These are phyloP conservation scores for Eimeria necatrix DNA, from an alignment of 169 alveolate genomes.

Conservation along the genomic window DNA sequence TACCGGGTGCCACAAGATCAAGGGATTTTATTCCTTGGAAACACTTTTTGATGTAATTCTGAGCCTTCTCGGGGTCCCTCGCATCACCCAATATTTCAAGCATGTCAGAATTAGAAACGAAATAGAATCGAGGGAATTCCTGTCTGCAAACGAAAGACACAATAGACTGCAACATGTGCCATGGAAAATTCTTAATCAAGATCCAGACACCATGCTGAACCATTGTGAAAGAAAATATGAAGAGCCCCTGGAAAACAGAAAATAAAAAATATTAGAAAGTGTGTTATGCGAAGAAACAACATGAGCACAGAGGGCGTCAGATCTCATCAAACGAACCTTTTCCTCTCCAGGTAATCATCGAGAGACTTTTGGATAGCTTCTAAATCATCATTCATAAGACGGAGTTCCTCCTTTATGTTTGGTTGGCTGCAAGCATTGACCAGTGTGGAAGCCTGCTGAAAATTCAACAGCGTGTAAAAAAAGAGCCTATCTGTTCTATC, in stretches of 20 bases:
- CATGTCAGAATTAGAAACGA: constrained; percentile 96
- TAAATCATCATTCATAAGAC: constrained; percentile 81
- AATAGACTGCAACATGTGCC: neutral
- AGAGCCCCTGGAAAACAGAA: neutral
- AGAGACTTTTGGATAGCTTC: constrained; percentile 95
- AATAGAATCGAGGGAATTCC: constrained; percentile 97
- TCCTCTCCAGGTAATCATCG: constrained; percentile 95
- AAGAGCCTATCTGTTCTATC: constrained; percentile 79
- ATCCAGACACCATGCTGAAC: too few species aligned
- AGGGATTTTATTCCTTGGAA: constrained; percentile 94
- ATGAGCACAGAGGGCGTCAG: too few species aligned
- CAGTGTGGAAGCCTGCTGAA: constrained; percentile 75
- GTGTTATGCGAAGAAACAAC: neutral
- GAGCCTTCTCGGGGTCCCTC: constrained; percentile 94
- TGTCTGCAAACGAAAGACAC: constrained; percentile 59
- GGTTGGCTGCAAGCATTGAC: constrained; percentile 79
- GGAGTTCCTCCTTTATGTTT: constrained; percentile 61
- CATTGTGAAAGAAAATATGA: neutral
- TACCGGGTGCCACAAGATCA: constrained; percentile 87
- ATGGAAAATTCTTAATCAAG: too few species aligned
- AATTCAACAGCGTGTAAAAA: constrained; percentile 33
- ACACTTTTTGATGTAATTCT: constrained; percentile 95
- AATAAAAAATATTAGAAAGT: neutral
- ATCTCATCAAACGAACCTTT: constrained; percentile 85
- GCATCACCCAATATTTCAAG: constrained; percentile 96